Evolutionary conservation across 2,329 filamentous ascomycete species (phyloP).

Genomic region (Epicoccum sorghinum): DNA sequence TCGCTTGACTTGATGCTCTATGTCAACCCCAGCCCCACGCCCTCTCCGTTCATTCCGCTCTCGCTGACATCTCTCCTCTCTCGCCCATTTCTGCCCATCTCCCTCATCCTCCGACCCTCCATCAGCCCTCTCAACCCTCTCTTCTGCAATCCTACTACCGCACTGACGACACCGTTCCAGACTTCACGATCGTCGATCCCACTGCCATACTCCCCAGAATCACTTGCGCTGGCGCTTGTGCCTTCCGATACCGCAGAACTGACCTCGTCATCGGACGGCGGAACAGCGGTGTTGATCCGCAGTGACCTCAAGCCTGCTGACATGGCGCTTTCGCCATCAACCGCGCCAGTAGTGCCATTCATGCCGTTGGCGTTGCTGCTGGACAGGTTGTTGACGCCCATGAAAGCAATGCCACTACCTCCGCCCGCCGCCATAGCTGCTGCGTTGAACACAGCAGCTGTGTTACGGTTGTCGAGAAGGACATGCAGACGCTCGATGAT

Average conservation of each 20-base stretch:
- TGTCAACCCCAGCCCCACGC: slow-evolving; percentile 7
- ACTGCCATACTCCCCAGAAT: slow-evolving; percentile 44
- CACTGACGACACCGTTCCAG: slow-evolving; percentile 82
- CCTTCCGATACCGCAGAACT: slow-evolving; percentile 40
- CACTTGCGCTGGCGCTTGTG: slow-evolving; percentile 40
- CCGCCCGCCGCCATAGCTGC: slow-evolving; percentile 97
- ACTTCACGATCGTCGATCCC: slow-evolving; percentile 62
- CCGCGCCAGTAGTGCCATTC: slow-evolving; percentile 27
- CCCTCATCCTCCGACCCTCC: slow-evolving; percentile 87
- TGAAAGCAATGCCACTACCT: slow-evolving; percentile 78
- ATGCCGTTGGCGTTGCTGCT: slow-evolving; percentile 31
- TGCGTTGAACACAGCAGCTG: slow-evolving; percentile 96
- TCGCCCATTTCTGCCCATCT: slow-evolving; percentile 61
- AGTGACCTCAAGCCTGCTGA: slow-evolving; percentile 48
- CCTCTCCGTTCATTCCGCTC: slow-evolving; percentile 14
- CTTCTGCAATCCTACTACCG: slow-evolving; percentile 95
- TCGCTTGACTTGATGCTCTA: not conserved
- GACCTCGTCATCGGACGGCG: slow-evolving; percentile 42
- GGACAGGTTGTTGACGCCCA: slow-evolving; percentile 37
- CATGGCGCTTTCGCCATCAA: slow-evolving; percentile 33
- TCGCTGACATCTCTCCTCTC: slow-evolving; percentile 12
- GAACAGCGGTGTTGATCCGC: slow-evolving; percentile 58
- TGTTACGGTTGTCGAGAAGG: slow-evolving; percentile 89
- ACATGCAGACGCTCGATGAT: slow-evolving; percentile 90
- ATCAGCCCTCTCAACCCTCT: slow-evolving; percentile 88